Percentiles rank a stretch among this genome's conserved stretches.
Conservation (phyloP, 106 monocot genomes). For the Acanthochlamys bracteata region DNA sequence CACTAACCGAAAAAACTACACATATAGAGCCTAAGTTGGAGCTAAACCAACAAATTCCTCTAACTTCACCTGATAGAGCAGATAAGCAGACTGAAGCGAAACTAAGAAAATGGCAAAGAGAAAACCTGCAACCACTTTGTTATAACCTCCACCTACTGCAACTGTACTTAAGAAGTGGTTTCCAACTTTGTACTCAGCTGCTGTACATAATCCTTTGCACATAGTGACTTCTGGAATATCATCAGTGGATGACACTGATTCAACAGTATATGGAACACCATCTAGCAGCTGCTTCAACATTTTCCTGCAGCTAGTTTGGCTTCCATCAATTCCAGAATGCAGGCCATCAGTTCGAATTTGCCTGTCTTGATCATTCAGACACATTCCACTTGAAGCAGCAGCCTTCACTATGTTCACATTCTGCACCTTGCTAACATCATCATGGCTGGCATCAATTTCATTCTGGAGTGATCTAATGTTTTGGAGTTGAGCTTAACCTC, state of each 20-base stretch:
- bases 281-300: neutral
- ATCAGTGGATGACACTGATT: slow-evolving; percentile 64
- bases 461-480: slow-evolving; percentile 66
- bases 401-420: neutral
- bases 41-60: slow-evolving; percentile 19
- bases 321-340: neutral
- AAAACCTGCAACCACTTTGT: slow-evolving; percentile 14
- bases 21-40: slow-evolving; percentile 34
- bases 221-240: slow-evolving; percentile 21
- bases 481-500: slow-evolving; percentile 55
- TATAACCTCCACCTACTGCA: neutral
- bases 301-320: neutral
- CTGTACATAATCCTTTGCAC: neutral
- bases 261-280: slow-evolving; percentile 16
- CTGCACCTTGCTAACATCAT: slow-evolving; percentile 4
- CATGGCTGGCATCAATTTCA: slow-evolving; percentile 10
- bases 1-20: neutral
- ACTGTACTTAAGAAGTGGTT: neutral
- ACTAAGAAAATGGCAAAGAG: slow-evolving; percentile 21
- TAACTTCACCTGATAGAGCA: slow-evolving; percentile 13
- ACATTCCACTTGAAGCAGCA: slow-evolving; percentile 8
- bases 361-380: neutral
- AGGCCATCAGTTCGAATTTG: neutral
- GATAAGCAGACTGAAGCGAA: slow-evolving; percentile 17
- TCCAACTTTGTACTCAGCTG: slow-evolving; percentile 2